Conservation (phyloP, 768 basidiomycete species). For the Agaricus blazei region DNA sequence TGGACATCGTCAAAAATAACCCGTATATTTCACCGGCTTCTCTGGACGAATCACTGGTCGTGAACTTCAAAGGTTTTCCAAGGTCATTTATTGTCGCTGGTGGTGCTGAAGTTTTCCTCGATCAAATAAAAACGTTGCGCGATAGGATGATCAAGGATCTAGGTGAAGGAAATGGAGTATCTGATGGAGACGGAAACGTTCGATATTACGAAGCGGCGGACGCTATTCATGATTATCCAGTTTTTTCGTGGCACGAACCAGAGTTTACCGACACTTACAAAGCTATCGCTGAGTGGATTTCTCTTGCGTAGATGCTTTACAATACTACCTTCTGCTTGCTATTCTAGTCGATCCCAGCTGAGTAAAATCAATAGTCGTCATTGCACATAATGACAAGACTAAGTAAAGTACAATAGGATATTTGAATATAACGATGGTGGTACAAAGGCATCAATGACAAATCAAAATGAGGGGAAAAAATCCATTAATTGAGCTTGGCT, state of each 20-base stretch:
- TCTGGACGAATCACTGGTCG: slow-evolving; percentile 25
- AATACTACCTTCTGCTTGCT: neutral
- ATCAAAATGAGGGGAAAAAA: neutral
- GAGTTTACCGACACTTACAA: slow-evolving; percentile 41
- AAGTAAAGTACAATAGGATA: too few relatives aligned
- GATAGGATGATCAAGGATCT: slow-evolving; percentile 49
- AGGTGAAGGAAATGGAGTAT: slow-evolving; percentile 36
- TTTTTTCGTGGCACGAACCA: slow-evolving; percentile 46
- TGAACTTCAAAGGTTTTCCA: slow-evolving; percentile 53
- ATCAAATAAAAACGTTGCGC: slow-evolving; percentile 40
- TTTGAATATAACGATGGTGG: too few relatives aligned
- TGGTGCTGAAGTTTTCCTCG: slow-evolving; percentile 49
- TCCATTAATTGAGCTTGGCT: neutral
- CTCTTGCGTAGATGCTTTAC: neutral
- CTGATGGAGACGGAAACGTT: slow-evolving; percentile 36
- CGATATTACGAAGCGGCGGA: slow-evolving; percentile 47
- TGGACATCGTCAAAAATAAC: slow-evolving; percentile 37
- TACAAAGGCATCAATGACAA: too few relatives aligned
- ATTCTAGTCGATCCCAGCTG: too few relatives aligned
- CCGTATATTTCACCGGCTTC: slow-evolving; percentile 60
- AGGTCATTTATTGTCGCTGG: slow-evolving; percentile 56
- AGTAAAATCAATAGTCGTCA: too few relatives aligned
- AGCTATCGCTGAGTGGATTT: slow-evolving; percentile 46
- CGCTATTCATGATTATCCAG: slow-evolving; percentile 49
- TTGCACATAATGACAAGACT: too few relatives aligned